A percentile compares a stretch with the other conserved stretches of the same genome.
Evolutionary conservation across 208 protist species (phyloP).

Genomic region (Blastocrithidia nonstop): DNA sequence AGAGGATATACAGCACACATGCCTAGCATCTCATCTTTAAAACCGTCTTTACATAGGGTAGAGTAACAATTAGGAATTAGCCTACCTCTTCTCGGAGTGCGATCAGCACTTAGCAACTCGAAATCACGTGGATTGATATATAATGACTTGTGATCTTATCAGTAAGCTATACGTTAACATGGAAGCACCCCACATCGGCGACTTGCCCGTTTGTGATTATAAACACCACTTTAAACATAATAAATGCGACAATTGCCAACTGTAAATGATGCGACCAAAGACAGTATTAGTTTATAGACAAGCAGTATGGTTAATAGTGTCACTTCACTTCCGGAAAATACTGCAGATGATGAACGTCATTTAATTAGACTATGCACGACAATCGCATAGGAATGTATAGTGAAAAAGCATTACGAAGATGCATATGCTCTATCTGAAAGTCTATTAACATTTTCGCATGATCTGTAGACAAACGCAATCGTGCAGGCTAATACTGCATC

Average conservation of each 20-base stretch:
- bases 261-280: not conserved
- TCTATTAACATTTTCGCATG: conserved; percentile 58
- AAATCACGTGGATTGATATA: conserved; percentile 30
- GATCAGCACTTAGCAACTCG: conserved; percentile 19
- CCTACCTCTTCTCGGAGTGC: conserved; percentile 37
- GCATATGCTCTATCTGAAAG: conserved; percentile 26
- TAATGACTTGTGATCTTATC: conserved; percentile 72
- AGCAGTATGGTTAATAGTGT: not conserved
- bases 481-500: conserved; percentile 55
- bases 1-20: conserved; percentile 27
- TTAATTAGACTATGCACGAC: conserved; percentile 67
- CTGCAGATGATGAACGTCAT: conserved; percentile 47
- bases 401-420: conserved; percentile 24
- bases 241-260: conserved; percentile 3
- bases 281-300: not conserved
- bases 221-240: conserved; percentile 7
- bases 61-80: conserved; percentile 36
- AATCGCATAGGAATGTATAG: conserved; percentile 47
- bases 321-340: conserved; percentile 19
- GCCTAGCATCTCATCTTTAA: conserved; percentile 13
- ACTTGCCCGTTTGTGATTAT: conserved; percentile 20
- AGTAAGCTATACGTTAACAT: conserved; percentile 11
- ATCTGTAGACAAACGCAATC: conserved; percentile 20
- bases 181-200: conserved; percentile 73
- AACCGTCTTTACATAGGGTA: conserved; percentile 23